Evolutionary conservation across 2,329 filamentous ascomycete species (phyloP).

Genomic region (Fusarium stilboides): DNA sequence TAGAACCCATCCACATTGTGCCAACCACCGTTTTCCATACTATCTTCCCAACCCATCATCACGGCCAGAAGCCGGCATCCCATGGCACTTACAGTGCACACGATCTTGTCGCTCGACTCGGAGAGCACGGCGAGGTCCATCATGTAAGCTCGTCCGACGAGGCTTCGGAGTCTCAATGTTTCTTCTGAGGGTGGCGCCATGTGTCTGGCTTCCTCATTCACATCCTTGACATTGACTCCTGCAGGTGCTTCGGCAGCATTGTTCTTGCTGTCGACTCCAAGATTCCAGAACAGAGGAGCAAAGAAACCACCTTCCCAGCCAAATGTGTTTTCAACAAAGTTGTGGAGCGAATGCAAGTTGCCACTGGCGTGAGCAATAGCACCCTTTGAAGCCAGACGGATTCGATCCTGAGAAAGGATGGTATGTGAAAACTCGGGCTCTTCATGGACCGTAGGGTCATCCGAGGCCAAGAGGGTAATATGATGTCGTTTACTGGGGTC

Average conservation of each 20-base stretch:
- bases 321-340: slow-evolving; percentile 81
- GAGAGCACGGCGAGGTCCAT: slow-evolving; percentile 84
- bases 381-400: slow-evolving; percentile 79
- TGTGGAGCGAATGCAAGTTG: slow-evolving; percentile 68
- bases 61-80: slow-evolving; percentile 83
- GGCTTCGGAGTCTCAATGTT: slow-evolving; percentile 77
- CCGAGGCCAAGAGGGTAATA: slow-evolving; percentile 79
- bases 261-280: slow-evolving; percentile 69
- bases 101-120: slow-evolving; percentile 75
- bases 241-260: slow-evolving; percentile 56
- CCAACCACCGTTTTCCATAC: slow-evolving; percentile 74
- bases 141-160: slow-evolving; percentile 85
- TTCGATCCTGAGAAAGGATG: slow-evolving; percentile 79
- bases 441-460: slow-evolving; percentile 83
- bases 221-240: slow-evolving; percentile 44
- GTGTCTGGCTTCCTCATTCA: slow-evolving; percentile 47
- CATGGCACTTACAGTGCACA: slow-evolving; percentile 82
- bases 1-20: slow-evolving; percentile 83
- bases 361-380: slow-evolving; percentile 59
- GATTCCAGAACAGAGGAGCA: slow-evolving; percentile 83
- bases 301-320: slow-evolving; percentile 95
- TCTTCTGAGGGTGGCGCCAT: slow-evolving; percentile 60
- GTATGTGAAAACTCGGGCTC: slow-evolving; percentile 73
- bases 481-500: slow-evolving; percentile 57
- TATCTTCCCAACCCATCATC: slow-evolving; percentile 88